A percentile compares a stretch with the other conserved stretches of the same genome.
These are phyloP conservation scores for Blastocladiella emersonii DNA, from an alignment of 371 early-diverging fungal genomes.

Conservation along the genomic window DNA sequence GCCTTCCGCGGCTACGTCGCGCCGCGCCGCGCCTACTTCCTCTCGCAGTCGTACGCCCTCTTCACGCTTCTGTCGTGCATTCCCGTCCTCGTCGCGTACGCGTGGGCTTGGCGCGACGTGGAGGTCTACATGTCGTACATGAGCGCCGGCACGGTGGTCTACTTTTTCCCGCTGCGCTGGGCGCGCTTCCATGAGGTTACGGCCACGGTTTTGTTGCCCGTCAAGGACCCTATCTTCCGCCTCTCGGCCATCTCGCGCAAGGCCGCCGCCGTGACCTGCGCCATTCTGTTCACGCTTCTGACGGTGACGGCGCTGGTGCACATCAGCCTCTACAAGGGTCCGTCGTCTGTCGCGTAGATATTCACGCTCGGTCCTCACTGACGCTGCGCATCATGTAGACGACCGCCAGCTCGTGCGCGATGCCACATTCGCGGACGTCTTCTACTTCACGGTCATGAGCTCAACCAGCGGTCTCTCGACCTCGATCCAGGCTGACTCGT, in stretches of 20 bases:
- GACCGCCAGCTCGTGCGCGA: conserved; percentile 7
- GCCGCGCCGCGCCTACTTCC: conserved; percentile 21
- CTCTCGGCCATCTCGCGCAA: conserved; percentile 38
- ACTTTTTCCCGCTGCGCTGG: conserved; percentile 49
- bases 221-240: conserved; percentile 32
- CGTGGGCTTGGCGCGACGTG: conserved; percentile 14
- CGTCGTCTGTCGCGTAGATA: too few relatives aligned
- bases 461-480: conserved; percentile 41
- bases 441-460: conserved; percentile 4
- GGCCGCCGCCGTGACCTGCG: conserved; percentile 23
- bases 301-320: conserved; percentile 36
- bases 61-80: conserved; percentile 33
- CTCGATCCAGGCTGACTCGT: conserved; percentile 40
- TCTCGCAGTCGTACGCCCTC: conserved; percentile 25
- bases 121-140: conserved; percentile 27
- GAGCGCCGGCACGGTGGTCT: conserved; percentile 33
- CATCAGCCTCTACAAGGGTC: neutral
- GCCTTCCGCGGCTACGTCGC: conserved; percentile 25
- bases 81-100: conserved; percentile 28
- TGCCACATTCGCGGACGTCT: neutral
- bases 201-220: conserved; percentile 28
- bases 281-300: conserved; percentile 37
- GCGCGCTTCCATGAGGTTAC: conserved; percentile 40
- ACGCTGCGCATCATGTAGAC: conserved; percentile 1
- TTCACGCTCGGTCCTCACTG: neutral